Evolutionary conservation across 345 rosid species (phyloP).

Genomic region (Eutrema yunnanense): DNA sequence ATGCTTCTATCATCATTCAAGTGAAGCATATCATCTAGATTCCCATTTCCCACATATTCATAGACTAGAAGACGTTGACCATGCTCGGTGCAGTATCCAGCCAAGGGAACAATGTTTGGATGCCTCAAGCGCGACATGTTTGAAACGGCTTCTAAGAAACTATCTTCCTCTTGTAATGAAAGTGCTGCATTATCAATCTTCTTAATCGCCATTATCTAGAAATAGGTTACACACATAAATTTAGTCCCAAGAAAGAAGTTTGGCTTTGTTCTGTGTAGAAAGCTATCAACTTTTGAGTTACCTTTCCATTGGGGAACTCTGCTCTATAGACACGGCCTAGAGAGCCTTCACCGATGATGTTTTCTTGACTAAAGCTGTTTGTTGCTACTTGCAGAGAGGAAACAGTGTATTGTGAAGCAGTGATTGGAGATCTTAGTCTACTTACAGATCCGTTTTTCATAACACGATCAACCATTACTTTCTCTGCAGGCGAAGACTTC

Average conservation of each 20-base stretch:
- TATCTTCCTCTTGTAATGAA: slow-evolving; percentile 88
- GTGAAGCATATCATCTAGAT: slow-evolving; percentile 81
- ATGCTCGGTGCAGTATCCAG: slow-evolving; percentile 92
- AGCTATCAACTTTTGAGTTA: slow-evolving; percentile 20
- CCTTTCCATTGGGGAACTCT: slow-evolving; percentile 88
- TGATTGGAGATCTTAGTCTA: slow-evolving; percentile 68
- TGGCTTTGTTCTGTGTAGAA: neutral
- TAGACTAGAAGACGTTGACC: slow-evolving; percentile 96
- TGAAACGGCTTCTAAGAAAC: slow-evolving; percentile 86
- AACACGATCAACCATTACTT: slow-evolving; percentile 52
- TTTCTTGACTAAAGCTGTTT: slow-evolving; percentile 93
- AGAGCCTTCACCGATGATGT: slow-evolving; percentile 92
- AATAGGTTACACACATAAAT: slow-evolving; percentile 11
- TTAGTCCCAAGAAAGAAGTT: neutral
- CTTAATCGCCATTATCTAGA: slow-evolving; percentile 80
- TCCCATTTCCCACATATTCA: slow-evolving; percentile 69
- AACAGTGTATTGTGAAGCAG: slow-evolving; percentile 72
- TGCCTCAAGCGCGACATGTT: slow-evolving; percentile 94
- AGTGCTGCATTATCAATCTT: slow-evolving; percentile 91
- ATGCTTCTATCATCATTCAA: slow-evolving; percentile 68
- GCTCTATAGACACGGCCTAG: slow-evolving; percentile 95
- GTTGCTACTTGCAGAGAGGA: slow-evolving; percentile 88
- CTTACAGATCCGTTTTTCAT: slow-evolving; percentile 65
- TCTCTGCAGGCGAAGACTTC: slow-evolving; percentile 71
- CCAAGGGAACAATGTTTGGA: slow-evolving; percentile 75